Evolutionary conservation across 345 rosid species (phyloP).

Genomic region (Eucalyptus decipiens): DNA sequence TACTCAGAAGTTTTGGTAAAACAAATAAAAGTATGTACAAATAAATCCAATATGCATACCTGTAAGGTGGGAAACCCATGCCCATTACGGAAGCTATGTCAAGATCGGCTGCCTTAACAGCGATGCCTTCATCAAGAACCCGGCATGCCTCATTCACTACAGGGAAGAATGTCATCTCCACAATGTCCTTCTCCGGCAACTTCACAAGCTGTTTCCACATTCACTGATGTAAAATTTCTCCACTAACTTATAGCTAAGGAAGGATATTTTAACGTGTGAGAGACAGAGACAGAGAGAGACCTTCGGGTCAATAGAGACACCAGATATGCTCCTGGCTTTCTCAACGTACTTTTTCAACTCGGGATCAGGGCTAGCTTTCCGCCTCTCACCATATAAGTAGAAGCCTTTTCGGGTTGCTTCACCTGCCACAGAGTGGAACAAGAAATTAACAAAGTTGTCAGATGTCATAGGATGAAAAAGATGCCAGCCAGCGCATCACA

Average conservation of each 20-base stretch:
- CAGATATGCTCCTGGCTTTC: slow-evolving; percentile 73
- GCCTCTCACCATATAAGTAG: slow-evolving; percentile 67
- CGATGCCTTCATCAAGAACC: slow-evolving; percentile 84
- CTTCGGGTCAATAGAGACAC: slow-evolving; percentile 60
- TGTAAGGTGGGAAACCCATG: slow-evolving; percentile 97
- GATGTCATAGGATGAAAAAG: background rate
- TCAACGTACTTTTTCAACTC: slow-evolving; percentile 62
- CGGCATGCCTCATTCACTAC: slow-evolving; percentile 96
- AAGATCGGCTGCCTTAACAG: slow-evolving; percentile 85
- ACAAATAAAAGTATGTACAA: background rate
- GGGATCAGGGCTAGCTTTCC: slow-evolving; percentile 85
- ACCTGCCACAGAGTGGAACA: slow-evolving; percentile 21
- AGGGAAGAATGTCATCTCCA: slow-evolving; percentile 91
- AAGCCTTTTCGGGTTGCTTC: slow-evolving; percentile 80
- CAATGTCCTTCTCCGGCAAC: slow-evolving; percentile 67
- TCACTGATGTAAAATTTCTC: background rate
- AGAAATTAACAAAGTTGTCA: background rate
- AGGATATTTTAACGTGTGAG: background rate
- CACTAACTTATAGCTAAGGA: background rate
- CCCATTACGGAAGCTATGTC: slow-evolving; percentile 85
- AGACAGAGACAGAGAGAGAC: slow-evolving; percentile 16
- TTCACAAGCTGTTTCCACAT: slow-evolving; percentile 37
- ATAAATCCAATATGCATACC: slow-evolving; percentile 18
- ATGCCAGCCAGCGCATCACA: slow-evolving; percentile 59
- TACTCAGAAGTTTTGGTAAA: background rate